A percentile compares a stretch with the other conserved stretches of the same genome.
These are phyloP conservation scores for Lentinula detonsa DNA, from an alignment of 768 basidiomycete species.

Conservation along the genomic window DNA sequence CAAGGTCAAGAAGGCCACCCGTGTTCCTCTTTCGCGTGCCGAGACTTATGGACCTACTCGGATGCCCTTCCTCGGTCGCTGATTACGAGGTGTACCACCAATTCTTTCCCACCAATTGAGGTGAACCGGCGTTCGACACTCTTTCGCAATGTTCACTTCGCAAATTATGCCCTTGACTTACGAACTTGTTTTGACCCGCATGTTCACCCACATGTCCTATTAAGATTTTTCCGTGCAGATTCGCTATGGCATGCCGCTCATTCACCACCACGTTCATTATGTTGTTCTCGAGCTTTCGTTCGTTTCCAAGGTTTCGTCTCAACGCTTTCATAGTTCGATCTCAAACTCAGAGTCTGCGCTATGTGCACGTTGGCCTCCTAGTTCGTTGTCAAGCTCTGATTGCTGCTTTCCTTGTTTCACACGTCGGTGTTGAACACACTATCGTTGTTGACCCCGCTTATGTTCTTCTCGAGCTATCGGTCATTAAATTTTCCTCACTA, in stretches of 20 bases:
- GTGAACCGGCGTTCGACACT: background rate
- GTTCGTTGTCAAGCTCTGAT: constrained; percentile 3
- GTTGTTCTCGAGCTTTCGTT: constrained; percentile 8
- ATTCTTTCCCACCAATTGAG: background rate
- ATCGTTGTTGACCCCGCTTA: background rate
- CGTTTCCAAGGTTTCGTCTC: constrained; percentile 2
- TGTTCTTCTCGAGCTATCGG: background rate
- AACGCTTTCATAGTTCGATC: background rate
- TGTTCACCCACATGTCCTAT: background rate
- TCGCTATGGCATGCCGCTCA: constrained; percentile 18
- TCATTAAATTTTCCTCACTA: background rate
- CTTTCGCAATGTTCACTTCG: background rate
- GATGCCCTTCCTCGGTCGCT: constrained; percentile 25
- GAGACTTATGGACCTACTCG: constrained; percentile 67
- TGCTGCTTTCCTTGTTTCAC: background rate
- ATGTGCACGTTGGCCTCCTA: background rate
- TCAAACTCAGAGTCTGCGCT: constrained; percentile 3
- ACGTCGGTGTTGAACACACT: background rate
- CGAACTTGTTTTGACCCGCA: constrained; percentile 5
- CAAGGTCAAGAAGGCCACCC: constrained; percentile 46
- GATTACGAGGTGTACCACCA: background rate
- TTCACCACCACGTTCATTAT: constrained; percentile 16
- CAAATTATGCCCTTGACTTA: constrained; percentile 2
- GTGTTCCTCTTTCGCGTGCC: constrained; percentile 43
- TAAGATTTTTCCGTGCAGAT: constrained; percentile 12